A percentile compares a stretch with the other conserved stretches of the same genome.
Conservation (phyloP, 139 green algal species). For the Microglena sp. region DNA sequence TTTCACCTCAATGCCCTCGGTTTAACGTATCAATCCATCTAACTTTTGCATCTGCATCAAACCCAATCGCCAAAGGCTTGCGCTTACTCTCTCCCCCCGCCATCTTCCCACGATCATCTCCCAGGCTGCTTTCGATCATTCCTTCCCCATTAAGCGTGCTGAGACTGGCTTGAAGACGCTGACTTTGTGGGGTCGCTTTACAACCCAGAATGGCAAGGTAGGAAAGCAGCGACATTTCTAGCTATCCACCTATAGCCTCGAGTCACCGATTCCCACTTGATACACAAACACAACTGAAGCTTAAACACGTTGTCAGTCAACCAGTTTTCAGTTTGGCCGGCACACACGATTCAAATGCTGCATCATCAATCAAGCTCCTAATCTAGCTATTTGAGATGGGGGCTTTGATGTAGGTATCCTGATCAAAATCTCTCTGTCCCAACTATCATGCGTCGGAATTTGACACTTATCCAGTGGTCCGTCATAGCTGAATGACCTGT, state of each 20-base stretch:
- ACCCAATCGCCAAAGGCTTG: background rate
- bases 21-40: background rate
- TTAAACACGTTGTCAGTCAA: background rate
- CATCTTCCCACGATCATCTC: background rate
- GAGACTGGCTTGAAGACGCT: constrained; percentile 47
- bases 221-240: background rate
- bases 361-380: background rate
- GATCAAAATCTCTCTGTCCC: no score
- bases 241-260: background rate
- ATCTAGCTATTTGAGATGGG: background rate
- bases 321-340: background rate
- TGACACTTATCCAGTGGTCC: no score
- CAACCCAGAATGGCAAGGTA: constrained; percentile 55
- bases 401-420: no score
- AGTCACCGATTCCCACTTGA: background rate
- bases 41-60: background rate
- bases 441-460: no score
- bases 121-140: constrained; percentile 53
- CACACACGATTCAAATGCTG: background rate
- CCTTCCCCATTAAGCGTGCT: constrained; percentile 51
- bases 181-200: constrained; percentile 47
- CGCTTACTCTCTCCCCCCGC: background rate
- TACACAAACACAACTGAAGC: background rate
- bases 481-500: no score
- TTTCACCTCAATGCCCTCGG: background rate